Conservation (phyloP, 2,329 filamentous ascomycete genomes). For the Monosporascus sp. region DNA sequence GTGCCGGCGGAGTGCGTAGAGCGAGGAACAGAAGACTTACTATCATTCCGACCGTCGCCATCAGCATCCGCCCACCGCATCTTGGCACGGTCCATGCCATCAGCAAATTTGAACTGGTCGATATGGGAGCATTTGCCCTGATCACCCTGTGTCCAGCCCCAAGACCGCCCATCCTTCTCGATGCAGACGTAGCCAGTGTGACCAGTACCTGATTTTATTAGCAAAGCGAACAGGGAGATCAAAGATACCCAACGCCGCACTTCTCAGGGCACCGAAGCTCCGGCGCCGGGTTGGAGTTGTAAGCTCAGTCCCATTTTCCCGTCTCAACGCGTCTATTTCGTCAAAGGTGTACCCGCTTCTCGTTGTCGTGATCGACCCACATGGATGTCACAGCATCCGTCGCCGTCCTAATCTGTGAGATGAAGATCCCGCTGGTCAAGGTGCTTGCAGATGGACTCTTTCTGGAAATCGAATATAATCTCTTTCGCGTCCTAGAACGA, state of each 20-base stretch:
- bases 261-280: conserved; percentile 16
- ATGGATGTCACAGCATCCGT: conserved; percentile 31
- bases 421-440: conserved; percentile 25
- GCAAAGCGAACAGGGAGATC: conserved; percentile 27
- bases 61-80: conserved; percentile 34
- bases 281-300: conserved; percentile 2
- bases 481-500: conserved; percentile 8
- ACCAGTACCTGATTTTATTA: conserved; percentile 27
- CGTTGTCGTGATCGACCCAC: conserved; percentile 21
- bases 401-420: conserved; percentile 32
- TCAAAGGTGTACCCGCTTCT: conserved; percentile 18
- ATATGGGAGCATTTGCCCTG: conserved; percentile 10
- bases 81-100: conserved; percentile 29
- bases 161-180: conserved; percentile 19
- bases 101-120: conserved; percentile 25
- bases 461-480: conserved; percentile 7
- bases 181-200: conserved; percentile 30
- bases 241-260: conserved; percentile 18
- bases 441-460: too few species aligned
- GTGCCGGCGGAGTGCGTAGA: too few species aligned
- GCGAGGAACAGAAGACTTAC: too few species aligned
- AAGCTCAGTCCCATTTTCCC: conserved; percentile 5
- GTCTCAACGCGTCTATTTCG: conserved; percentile 16
- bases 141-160: conserved; percentile 19
- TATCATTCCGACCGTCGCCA: conserved; percentile 30